Percentiles rank a stretch among this genome's conserved stretches.
Evolutionary conservation across 2,329 filamentous ascomycete species (phyloP).

Genomic region (Fusarium annulatum): DNA sequence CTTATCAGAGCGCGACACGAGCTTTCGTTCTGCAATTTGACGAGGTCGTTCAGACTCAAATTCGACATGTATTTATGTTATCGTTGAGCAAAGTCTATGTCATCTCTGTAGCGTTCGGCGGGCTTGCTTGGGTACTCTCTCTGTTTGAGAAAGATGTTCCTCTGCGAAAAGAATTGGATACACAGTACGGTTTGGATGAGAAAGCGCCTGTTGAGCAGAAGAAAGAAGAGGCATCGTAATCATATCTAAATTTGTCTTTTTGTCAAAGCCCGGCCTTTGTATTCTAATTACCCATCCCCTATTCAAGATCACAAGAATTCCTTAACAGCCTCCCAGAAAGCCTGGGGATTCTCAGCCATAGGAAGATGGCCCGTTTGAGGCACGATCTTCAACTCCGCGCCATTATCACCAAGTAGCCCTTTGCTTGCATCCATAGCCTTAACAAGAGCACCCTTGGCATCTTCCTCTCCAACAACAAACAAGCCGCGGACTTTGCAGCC

Average conservation of each 20-base stretch:
- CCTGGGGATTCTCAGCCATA: slow-evolving; percentile 80
- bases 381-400: slow-evolving; percentile 71
- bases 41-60: slow-evolving; percentile 26
- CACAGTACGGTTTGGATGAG: slow-evolving; percentile 44
- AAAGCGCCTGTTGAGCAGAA: neutral
- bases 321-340: slow-evolving; percentile 73
- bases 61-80: slow-evolving; percentile 42
- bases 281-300: neutral
- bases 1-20: slow-evolving; percentile 45
- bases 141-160: slow-evolving; percentile 44
- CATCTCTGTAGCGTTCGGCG: slow-evolving; percentile 36
- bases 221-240: neutral
- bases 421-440: slow-evolving; percentile 84
- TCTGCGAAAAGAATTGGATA: slow-evolving; percentile 44
- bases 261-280: neutral
- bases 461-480: slow-evolving; percentile 78
- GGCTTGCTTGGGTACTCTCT: slow-evolving; percentile 36
- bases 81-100: slow-evolving; percentile 41
- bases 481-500: slow-evolving; percentile 68
- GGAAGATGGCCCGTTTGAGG: slow-evolving; percentile 82
- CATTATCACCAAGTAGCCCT: slow-evolving; percentile 63
- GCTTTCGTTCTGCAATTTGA: slow-evolving; percentile 40
- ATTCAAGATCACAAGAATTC: slow-evolving; percentile 60
- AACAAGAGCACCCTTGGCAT: slow-evolving; percentile 77
- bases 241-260: neutral